Conservation (phyloP, 148 eudicot species). For the Rhododendron ovatum region DNA sequence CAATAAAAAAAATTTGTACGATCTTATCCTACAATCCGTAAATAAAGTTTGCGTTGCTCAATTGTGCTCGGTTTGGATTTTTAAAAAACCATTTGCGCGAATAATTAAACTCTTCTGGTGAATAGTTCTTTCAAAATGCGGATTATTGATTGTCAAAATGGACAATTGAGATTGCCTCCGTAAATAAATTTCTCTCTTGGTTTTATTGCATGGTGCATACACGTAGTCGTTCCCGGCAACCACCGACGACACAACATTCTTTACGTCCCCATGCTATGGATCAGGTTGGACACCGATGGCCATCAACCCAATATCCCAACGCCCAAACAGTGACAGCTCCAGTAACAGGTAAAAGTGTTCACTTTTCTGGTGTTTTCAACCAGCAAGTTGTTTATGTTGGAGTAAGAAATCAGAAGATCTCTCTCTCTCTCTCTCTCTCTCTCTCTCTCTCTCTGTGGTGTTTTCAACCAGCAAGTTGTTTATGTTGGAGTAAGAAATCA, state of each 20-base stretch:
- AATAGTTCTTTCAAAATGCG: no score
- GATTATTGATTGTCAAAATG: no score
- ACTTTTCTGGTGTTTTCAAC: neutral
- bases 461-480: neutral
- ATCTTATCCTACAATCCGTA: no score
- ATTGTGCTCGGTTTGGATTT: no score
- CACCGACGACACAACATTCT: neutral
- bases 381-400: neutral
- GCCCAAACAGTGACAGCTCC: neutral
- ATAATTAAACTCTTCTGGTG: no score
- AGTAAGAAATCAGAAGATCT: neutral
- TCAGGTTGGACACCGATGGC: slow-evolving; percentile 22
- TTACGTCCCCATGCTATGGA: slow-evolving; percentile 10
- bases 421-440: no score
- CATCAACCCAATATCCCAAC: slow-evolving; percentile 12
- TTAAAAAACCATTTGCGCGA: no score
- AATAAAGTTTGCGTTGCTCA: no score
- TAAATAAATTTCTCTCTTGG: no score
- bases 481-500: neutral
- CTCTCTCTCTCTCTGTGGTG: no score
- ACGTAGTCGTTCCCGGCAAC: neutral
- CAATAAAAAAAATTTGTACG: no score
- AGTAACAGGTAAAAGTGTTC: slow-evolving; percentile 14
- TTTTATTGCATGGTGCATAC: no score
- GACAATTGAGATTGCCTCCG: neutral